phyloP scores from a whole-genome alignment of 1,284 basidiomycete species.

The Pyrrhoderma noxium region DNA sequence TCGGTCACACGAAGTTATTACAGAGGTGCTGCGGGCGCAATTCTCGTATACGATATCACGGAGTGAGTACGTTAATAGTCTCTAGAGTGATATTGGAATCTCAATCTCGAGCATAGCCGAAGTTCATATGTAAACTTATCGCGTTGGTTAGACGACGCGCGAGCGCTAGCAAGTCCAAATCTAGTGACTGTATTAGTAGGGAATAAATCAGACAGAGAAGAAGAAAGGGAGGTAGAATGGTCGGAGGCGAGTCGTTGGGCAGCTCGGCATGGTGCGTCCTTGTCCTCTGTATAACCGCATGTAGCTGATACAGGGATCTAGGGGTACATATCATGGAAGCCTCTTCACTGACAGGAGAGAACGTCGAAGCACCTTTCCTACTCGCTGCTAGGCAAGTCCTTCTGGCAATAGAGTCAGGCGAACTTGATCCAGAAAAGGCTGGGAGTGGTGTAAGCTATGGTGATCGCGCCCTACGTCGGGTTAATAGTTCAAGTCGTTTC shows the following conservation, averaged over 20 bases:
- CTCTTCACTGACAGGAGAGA: constrained; percentile 88
- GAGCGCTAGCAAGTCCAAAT: constrained; percentile 83
- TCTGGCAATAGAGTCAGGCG: constrained; percentile 88
- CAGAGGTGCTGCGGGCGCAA: constrained; percentile 88
- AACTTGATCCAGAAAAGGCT: constrained; percentile 86
- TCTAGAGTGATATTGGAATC: constrained; percentile 15
- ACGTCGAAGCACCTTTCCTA: constrained; percentile 90
- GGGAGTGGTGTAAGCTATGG: constrained; percentile 96
- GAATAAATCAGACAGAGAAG: constrained; percentile 92
- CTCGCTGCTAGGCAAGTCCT: constrained; percentile 87
- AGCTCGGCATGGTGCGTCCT: constrained; percentile 72
- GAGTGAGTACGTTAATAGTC: constrained; percentile 45
- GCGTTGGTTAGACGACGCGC: constrained; percentile 87
- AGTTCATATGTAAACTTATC: constrained; percentile 76
- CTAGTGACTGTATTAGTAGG: constrained; percentile 89
- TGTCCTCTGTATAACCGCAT: constrained; percentile 18
- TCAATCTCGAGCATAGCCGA: constrained; percentile 40
- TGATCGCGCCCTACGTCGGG: constrained; percentile 82
- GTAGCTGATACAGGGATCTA: constrained; percentile 28
- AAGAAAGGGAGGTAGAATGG: constrained; percentile 92
- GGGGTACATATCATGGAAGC: constrained; percentile 90
- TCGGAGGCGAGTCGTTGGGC: constrained; percentile 93
- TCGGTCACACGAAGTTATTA: constrained; percentile 98
- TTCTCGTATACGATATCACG: constrained; percentile 96
- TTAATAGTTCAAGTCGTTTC: constrained; percentile 75